Conservation (phyloP, 208 protist genomes). For the Trypanosomatidae sp. region DNA sequence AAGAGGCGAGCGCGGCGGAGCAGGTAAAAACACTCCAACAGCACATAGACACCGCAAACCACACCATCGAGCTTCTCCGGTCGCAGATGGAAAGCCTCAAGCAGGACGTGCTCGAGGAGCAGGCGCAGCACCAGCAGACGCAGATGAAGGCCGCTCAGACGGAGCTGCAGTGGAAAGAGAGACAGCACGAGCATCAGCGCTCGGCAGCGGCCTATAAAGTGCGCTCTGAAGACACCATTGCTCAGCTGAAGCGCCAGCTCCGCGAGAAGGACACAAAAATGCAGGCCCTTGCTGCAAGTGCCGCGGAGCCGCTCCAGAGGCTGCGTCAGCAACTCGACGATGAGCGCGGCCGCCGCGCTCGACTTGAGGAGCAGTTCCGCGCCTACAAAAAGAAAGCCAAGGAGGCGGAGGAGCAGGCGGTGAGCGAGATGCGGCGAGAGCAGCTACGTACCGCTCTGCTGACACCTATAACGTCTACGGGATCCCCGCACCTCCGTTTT, state of each 20-base stretch:
- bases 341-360: slow-evolving; percentile 72
- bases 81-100: slow-evolving; percentile 51
- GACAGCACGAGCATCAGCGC: slow-evolving; percentile 45
- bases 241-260: slow-evolving; percentile 77
- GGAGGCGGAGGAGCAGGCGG: slow-evolving; percentile 74
- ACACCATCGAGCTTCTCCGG: slow-evolving; percentile 54
- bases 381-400: slow-evolving; percentile 75
- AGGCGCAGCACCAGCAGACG: slow-evolving; percentile 43
- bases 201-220: slow-evolving; percentile 43
- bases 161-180: slow-evolving; percentile 46
- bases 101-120: slow-evolving; percentile 55
- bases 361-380: slow-evolving; percentile 71
- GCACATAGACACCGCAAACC: slow-evolving; percentile 51
- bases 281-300: slow-evolving; percentile 55
- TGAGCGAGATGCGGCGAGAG: slow-evolving; percentile 75
- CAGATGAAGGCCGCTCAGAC: slow-evolving; percentile 44
- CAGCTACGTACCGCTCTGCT: slow-evolving; percentile 51
- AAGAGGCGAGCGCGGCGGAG: slow-evolving; percentile 25
- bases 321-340: slow-evolving; percentile 83
- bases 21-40: slow-evolving; percentile 36
- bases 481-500: slow-evolving; percentile 1
- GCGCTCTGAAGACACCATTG: slow-evolving; percentile 55
- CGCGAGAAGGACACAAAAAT: slow-evolving; percentile 79
- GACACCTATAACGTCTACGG: neutral
- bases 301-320: slow-evolving; percentile 68